These are phyloP conservation scores for Dillenia turbinata DNA, from an alignment of 164 flowering plant species.

Conservation along the genomic window DNA sequence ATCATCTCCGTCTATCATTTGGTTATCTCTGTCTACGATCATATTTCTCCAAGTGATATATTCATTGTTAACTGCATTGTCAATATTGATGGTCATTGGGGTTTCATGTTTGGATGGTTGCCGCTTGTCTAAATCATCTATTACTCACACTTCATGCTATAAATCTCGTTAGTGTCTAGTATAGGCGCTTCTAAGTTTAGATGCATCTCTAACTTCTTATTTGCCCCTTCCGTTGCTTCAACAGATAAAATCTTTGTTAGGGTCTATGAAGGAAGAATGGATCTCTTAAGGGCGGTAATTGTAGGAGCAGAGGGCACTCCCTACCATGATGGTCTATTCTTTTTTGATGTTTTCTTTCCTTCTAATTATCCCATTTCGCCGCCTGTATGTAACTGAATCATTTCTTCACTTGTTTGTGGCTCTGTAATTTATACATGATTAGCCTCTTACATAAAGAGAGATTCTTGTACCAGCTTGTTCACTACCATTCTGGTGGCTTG, in stretches of 20 bases:
- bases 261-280: slow-evolving; percentile 76
- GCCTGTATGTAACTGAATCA: slow-evolving; percentile 51
- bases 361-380: slow-evolving; percentile 51
- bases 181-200: too few species aligned
- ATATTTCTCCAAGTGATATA: too few species aligned
- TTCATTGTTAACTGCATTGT: too few species aligned
- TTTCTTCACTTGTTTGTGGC: background rate
- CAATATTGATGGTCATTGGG: too few species aligned
- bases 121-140: too few species aligned
- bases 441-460: background rate
- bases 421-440: too few species aligned
- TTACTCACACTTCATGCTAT: too few species aligned
- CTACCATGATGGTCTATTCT: slow-evolving; percentile 84
- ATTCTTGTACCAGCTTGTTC: slow-evolving; percentile 46
- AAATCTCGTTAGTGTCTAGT: too few species aligned
- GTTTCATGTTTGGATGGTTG: too few species aligned
- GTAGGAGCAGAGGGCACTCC: slow-evolving; percentile 90
- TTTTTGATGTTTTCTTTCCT: slow-evolving; percentile 76
- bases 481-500: slow-evolving; percentile 80
- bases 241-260: slow-evolving; percentile 72
- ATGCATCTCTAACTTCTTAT: background rate
- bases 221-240: background rate
- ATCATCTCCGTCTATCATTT: too few species aligned
- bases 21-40: too few species aligned
- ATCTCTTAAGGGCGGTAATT: slow-evolving; percentile 84